phyloP scores from a whole-genome alignment of 2,329 filamentous ascomycete genomes.

The Chrysoporthe cubensis region DNA sequence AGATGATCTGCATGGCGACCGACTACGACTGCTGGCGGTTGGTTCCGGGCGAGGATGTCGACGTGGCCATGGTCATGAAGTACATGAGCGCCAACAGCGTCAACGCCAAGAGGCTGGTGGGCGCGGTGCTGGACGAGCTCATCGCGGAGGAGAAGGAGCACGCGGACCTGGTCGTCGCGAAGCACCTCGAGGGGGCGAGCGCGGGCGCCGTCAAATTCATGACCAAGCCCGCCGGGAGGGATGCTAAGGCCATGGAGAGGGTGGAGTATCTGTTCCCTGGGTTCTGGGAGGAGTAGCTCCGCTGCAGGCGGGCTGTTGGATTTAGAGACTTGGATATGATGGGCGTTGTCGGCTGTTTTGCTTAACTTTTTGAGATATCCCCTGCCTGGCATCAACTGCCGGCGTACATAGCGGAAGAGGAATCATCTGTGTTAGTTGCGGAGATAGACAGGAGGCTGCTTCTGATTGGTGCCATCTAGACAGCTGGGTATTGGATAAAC shows the following conservation, averaged over 20 bases:
- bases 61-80: conserved; percentile 94
- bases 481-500: not conserved
- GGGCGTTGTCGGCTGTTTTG: conserved; percentile 4
- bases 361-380: conserved; percentile 1
- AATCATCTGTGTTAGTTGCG: not conserved
- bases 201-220: conserved; percentile 80
- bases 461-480: not conserved
- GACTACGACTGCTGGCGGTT: conserved; percentile 99
- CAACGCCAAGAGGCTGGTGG: conserved; percentile 85
- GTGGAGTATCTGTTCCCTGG: conserved; percentile 87
- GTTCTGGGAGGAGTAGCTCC: conserved; percentile 57
- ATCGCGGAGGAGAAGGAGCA: conserved; percentile 64
- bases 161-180: conserved; percentile 73
- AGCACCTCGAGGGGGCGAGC: conserved; percentile 77
- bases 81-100: conserved; percentile 93
- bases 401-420: not conserved
- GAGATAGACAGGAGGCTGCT: not conserved
- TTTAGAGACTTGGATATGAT: not conserved
- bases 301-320: not conserved
- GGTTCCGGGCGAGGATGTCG: conserved; percentile 69
- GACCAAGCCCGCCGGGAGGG: conserved; percentile 77
- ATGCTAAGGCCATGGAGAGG: conserved; percentile 75
- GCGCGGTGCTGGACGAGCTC: conserved; percentile 84
- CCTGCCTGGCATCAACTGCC: conserved; percentile 3
- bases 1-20: conserved; percentile 99